Base-by-base conservation (phyloP, 805 yeast species). In the Jamesozyma rosinii region DNA sequence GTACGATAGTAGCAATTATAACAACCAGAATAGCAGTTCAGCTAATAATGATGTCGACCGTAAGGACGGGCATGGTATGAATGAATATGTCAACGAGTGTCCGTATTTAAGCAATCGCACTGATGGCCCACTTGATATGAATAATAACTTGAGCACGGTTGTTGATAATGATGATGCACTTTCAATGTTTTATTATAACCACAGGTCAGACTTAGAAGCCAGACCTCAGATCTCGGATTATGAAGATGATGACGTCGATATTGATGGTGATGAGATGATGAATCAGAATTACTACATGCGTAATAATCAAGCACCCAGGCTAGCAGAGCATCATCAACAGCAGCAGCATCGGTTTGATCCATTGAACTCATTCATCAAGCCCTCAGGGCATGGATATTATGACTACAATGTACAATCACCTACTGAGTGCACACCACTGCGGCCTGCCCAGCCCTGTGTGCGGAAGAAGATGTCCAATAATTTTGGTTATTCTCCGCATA, bases 401-500 rank as follows among this genome's bases (percentile, higher is more conserved):
- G 44, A 40, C 10, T 29, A 40, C 29, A 19, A n/a, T 15, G 14
- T 34, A 5, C 26, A 24, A 5, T 31, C 35, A 24, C 26, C 49
- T 30, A 50, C 43, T 44, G 61, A 60, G 47, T 45, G 44, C 31
- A 43, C 64, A 30, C 54, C 53, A n/a, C 35, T 56, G 43, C 42
- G 44, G 44, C 13, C 20, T 4, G 21, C 35, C 8, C 33, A 21
- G 8, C 38, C 26, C 10, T 15, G 10, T n/a, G 22, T 10, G 14
- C 19, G 17, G 2, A 40, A 45, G 49, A 31, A 56, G 43, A 11
- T 48, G 42, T 44, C 55, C 2, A 44, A 44, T 36, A 49, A 44
- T 32, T 35, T 49, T 13, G 60, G 64, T 21, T 69, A 70, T 42
- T 72, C 77, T 0, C 79, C 79, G 0, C 79, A 74, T 54, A 70